phyloP scores from a whole-genome alignment of 306 rosid species.

The Trichosanthes cucumerina region DNA sequence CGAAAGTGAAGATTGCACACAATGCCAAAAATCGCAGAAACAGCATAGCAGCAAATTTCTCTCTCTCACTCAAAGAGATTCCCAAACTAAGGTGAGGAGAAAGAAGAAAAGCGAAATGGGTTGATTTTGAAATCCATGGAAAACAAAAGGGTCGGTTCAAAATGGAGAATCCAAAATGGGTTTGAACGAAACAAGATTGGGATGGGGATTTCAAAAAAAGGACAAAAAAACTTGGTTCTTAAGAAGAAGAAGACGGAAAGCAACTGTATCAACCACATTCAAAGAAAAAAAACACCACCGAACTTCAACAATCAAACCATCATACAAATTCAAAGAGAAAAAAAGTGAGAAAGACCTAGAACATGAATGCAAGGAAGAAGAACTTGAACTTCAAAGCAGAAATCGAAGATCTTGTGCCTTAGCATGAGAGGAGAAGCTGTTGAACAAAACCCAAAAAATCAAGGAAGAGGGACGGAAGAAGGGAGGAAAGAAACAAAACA shows the following conservation, averaged over 20 bases:
- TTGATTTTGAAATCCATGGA: constrained; percentile 61
- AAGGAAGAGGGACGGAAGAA: too few species aligned
- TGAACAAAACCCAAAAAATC: too few species aligned
- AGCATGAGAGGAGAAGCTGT: too few species aligned
- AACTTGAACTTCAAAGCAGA: too few species aligned
- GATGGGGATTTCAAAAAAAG: neutral
- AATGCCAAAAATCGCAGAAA: constrained; percentile 74
- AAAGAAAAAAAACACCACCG: too few species aligned
- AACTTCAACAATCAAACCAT: too few species aligned
- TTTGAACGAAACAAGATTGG: neutral
- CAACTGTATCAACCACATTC: constrained; percentile 74
- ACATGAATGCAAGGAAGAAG: too few species aligned
- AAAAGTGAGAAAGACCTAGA: too few species aligned
- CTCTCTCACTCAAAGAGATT: constrained; percentile 53
- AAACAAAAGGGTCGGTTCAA: constrained; percentile 10
- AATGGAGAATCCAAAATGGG: neutral
- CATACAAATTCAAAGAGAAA: too few species aligned
- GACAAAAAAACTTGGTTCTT: constrained; percentile 22
- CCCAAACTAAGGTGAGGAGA: constrained; percentile 32
- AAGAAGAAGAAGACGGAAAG: constrained; percentile 33
- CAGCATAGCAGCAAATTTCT: constrained; percentile 47
- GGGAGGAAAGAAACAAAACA: too few species aligned
- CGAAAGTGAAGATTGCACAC: constrained; percentile 94
- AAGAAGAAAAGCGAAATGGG: constrained; percentile 43
- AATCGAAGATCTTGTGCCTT: too few species aligned